Percentiles rank a stretch among this genome's conserved stretches.
These are phyloP conservation scores for Fusarium austroafricanum DNA, from an alignment of 2,329 filamentous ascomycete species.

Conservation along the genomic window DNA sequence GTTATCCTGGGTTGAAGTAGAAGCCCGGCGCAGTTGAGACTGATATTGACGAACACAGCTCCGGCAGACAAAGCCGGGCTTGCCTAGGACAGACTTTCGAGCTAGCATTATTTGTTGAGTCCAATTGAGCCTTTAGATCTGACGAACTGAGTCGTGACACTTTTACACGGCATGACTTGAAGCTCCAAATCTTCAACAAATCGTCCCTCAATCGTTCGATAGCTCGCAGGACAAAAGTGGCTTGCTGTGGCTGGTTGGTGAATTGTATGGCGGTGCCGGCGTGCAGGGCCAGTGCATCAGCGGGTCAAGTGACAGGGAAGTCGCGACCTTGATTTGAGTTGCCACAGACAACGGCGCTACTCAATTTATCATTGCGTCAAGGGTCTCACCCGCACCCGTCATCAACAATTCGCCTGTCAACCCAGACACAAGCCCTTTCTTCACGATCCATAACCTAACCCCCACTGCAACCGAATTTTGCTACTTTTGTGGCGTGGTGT, in stretches of 20 bases:
- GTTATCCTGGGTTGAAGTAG: conserved; percentile 66
- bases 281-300: not conserved
- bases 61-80: conserved; percentile 57
- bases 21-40: conserved; percentile 54
- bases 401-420: conserved; percentile 42
- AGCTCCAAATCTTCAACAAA: conserved; percentile 28
- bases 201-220: conserved; percentile 43
- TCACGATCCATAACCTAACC: conserved; percentile 33
- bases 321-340: conserved; percentile 45
- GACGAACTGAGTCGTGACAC: conserved; percentile 11
- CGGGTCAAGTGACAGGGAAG: conserved; percentile 42
- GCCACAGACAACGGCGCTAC: conserved; percentile 55
- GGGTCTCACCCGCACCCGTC: conserved; percentile 38
- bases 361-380: conserved; percentile 49
- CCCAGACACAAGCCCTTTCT: conserved; percentile 34
- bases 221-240: conserved; percentile 28
- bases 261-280: conserved; percentile 20
- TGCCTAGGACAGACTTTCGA: conserved; percentile 41
- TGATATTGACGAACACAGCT: conserved; percentile 58
- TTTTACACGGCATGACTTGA: conserved; percentile 19
- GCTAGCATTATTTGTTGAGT: conserved; percentile 43
- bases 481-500: conserved; percentile 3
- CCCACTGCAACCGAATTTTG: conserved; percentile 29
- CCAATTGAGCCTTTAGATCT: conserved; percentile 5
- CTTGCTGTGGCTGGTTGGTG: conserved; percentile 5